Percentiles rank a stretch among this genome's conserved stretches.
These are phyloP conservation scores for Bipolaris oryzae DNA, from an alignment of 2,329 filamentous ascomycete species.

Conservation along the genomic window DNA sequence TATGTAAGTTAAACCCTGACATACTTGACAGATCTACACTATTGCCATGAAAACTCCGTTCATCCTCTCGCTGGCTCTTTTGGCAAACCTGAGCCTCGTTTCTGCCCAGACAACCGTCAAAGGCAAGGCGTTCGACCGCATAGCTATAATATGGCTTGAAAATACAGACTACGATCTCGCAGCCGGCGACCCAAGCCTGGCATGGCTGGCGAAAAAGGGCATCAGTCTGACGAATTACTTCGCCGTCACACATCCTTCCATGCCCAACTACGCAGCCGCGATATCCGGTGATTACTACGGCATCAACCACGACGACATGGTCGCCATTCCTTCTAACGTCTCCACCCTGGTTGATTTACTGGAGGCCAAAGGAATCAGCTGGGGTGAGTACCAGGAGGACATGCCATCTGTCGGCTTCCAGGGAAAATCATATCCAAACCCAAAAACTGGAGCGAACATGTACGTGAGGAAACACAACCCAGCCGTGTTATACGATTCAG, in stretches of 20 bases:
- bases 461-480: constrained; percentile 86
- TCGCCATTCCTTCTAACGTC: constrained; percentile 51
- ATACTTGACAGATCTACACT: neutral
- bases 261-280: constrained; percentile 76
- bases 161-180: constrained; percentile 74
- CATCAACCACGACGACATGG: constrained; percentile 71
- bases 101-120: constrained; percentile 60
- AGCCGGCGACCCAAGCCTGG: constrained; percentile 65
- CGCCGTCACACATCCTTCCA: constrained; percentile 70
- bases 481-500: constrained; percentile 68
- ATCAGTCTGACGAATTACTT: constrained; percentile 63
- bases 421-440: constrained; percentile 63
- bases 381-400: constrained; percentile 75
- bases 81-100: constrained; percentile 41
- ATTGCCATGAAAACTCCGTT: constrained; percentile 8
- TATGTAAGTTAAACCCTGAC: neutral
- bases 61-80: constrained; percentile 21
- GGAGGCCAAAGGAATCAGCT: constrained; percentile 51
- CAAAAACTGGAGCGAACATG: constrained; percentile 70
- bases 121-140: constrained; percentile 74
- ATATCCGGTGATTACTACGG: constrained; percentile 76
- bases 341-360: constrained; percentile 51
- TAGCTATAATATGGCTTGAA: constrained; percentile 77
- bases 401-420: constrained; percentile 76
- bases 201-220: constrained; percentile 65